These are phyloP conservation scores for Pythium aquatile DNA, from an alignment of 352 stramenopile genomes.

Conservation along the genomic window DNA sequence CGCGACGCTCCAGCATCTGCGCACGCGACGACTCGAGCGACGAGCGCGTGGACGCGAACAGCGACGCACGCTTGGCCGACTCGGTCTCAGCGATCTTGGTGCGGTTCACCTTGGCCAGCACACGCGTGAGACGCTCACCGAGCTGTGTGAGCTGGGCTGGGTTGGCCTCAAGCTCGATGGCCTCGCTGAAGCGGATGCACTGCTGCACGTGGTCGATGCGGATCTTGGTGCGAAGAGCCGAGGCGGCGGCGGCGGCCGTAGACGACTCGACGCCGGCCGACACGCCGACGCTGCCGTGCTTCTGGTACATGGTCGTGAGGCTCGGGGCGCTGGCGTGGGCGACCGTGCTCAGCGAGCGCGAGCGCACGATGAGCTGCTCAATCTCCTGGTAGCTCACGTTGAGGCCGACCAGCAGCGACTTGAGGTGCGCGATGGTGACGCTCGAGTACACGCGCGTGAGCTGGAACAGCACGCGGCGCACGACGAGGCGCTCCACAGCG, in stretches of 20 bases:
- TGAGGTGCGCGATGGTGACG: conserved; percentile 80
- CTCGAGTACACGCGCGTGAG: conserved; percentile 87
- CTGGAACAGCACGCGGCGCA: conserved; percentile 82
- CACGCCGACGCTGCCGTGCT: conserved; percentile 34
- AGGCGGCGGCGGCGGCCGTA: conserved; percentile 43
- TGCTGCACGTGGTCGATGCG: conserved; percentile 84
- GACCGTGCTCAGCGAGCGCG: conserved; percentile 64
- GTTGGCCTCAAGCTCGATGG: conserved; percentile 77
- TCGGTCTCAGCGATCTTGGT: conserved; percentile 18
- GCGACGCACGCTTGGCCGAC: conserved; percentile 33
- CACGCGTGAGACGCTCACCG: conserved; percentile 61
- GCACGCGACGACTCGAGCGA: conserved; percentile 73
- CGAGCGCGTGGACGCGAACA: conserved; percentile 80
- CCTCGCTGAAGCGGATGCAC: conserved; percentile 83
- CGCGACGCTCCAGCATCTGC: conserved; percentile 88
- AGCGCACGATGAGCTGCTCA: conserved; percentile 84
- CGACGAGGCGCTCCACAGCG: conserved; percentile 63
- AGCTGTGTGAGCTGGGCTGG: conserved; percentile 71
- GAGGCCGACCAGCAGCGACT: conserved; percentile 85
- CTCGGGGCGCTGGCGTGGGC: conserved; percentile 59
- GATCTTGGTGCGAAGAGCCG: conserved; percentile 64
- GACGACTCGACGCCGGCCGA: conserved; percentile 45
- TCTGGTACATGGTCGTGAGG: conserved; percentile 65
- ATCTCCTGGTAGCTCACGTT: conserved; percentile 80
- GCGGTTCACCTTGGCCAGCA: conserved; percentile 50